A percentile compares a stretch with the other conserved stretches of the same genome.
Evolutionary conservation across 176 grass and related monocot genomes (phyloP).

Genomic region (Cenchrus fungigraminus): DNA sequence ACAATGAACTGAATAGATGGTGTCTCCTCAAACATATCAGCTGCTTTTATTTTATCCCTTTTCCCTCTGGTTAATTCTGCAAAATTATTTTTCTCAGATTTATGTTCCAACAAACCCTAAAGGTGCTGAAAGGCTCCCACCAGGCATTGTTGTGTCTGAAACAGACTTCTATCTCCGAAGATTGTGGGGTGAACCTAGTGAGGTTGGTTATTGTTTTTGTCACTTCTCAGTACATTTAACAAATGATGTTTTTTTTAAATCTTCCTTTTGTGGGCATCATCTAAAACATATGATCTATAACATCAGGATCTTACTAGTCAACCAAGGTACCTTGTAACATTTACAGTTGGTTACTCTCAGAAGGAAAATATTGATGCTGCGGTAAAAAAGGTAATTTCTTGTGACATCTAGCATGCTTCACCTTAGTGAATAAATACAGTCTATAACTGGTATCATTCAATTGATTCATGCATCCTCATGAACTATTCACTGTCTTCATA

Average conservation of each 20-base stretch:
- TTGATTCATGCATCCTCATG: constrained; percentile 14
- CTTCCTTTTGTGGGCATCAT: background rate
- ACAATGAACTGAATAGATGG: background rate
- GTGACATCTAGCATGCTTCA: constrained; percentile 15
- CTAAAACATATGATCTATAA: constrained; percentile 17
- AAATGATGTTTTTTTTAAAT: background rate
- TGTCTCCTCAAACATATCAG: background rate
- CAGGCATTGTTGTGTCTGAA: constrained; percentile 82
- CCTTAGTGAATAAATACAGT: background rate
- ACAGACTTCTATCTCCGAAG: constrained; percentile 77
- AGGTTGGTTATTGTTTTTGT: constrained; percentile 62
- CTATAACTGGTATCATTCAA: constrained; percentile 1
- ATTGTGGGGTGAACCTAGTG: constrained; percentile 89
- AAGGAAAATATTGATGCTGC: constrained; percentile 82
- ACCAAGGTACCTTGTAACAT: constrained; percentile 83
- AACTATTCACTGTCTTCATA: constrained; percentile 11
- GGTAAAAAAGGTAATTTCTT: constrained; percentile 70
- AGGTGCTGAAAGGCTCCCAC: constrained; percentile 85
- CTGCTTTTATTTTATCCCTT: background rate
- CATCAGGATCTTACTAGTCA: constrained; percentile 68
- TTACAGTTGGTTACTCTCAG: constrained; percentile 74
- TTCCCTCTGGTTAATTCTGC: background rate
- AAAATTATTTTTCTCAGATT: constrained; percentile 42
- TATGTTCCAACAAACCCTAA: constrained; percentile 87
- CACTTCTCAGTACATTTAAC: background rate